Conservation (phyloP, 1,284 basidiomycete genomes). For the Megacollybia platyphylla region DNA sequence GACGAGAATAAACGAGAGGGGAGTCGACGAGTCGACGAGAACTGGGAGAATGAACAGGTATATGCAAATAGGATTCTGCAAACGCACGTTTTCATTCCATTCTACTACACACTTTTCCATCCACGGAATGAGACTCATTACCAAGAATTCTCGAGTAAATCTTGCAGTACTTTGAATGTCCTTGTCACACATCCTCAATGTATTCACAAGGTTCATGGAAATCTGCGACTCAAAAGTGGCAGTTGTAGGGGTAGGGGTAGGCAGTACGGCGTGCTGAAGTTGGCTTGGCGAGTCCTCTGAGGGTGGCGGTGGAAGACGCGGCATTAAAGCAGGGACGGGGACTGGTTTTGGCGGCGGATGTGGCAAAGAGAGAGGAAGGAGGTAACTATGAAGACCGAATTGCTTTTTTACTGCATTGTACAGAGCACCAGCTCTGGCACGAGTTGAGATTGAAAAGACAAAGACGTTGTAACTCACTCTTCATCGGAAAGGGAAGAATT, state of each 20-base stretch:
- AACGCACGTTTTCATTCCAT: constrained; percentile 80
- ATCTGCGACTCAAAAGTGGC: constrained; percentile 8
- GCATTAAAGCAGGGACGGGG: constrained; percentile 48
- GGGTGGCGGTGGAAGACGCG: constrained; percentile 46
- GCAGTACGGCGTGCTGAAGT: constrained; percentile 2
- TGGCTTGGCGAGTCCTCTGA: constrained; percentile 16
- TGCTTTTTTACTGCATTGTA: constrained; percentile 78
- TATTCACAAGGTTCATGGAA: constrained; percentile 19
- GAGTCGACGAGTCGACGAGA: constrained; percentile 72
- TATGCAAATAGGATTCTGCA: background rate
- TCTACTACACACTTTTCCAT: constrained; percentile 92
- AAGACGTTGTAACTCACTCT: constrained; percentile 44
- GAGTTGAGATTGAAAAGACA: constrained; percentile 3
- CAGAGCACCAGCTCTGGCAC: constrained; percentile 51
- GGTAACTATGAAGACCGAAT: constrained; percentile 60
- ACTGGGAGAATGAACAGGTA: constrained; percentile 25
- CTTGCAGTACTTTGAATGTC: constrained; percentile 75
- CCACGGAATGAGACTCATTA: constrained; percentile 88
- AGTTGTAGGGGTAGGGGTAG: constrained; percentile 7
- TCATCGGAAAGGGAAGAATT: constrained; percentile 60
- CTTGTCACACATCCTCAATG: constrained; percentile 49
- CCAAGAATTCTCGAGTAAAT: constrained; percentile 84
- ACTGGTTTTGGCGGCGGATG: constrained; percentile 48
- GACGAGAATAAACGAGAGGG: constrained; percentile 78
- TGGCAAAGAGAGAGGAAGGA: constrained; percentile 51